Evolutionary conservation across 192 early-diverging fungal species (phyloP).

Genomic region (Spizellomyces punctatus): DNA sequence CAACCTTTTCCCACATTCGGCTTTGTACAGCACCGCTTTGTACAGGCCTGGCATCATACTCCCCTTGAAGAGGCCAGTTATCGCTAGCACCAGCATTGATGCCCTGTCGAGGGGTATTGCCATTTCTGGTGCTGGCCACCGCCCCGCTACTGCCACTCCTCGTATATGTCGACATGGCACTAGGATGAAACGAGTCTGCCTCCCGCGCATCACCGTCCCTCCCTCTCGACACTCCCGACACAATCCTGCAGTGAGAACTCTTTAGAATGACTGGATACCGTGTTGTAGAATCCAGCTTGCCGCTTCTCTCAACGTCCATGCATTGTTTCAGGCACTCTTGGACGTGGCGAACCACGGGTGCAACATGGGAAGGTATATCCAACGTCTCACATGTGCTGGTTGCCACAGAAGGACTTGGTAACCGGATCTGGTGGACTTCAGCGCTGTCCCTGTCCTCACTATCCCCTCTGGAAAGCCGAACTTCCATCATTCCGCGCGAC

Average conservation of each 20-base stretch:
- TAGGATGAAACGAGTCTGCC: slow-evolving; percentile 31
- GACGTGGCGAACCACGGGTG: slow-evolving; percentile 39
- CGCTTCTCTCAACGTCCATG: slow-evolving; percentile 45
- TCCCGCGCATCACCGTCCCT: not conserved
- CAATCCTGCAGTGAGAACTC: slow-evolving; percentile 38
- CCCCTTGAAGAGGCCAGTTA: not conserved
- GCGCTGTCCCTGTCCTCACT: not conserved
- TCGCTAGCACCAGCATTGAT: not conserved
- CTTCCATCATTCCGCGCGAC: slow-evolving; percentile 31
- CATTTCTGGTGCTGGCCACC: not conserved
- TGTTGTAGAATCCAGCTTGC: slow-evolving; percentile 14
- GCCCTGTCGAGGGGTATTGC: not conserved
- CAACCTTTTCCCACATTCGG: not conserved
- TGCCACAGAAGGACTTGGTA: not conserved
- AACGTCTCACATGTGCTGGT: not conserved
- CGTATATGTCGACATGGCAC: slow-evolving; percentile 26
- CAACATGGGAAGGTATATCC: slow-evolving; percentile 37
- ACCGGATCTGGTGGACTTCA: slow-evolving; percentile 12
- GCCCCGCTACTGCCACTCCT: not conserved
- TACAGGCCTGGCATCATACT: not conserved
- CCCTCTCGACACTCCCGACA: not conserved
- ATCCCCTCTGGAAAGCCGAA: slow-evolving; percentile 47
- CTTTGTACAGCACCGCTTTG: not conserved
- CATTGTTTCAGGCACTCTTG: slow-evolving; percentile 59
- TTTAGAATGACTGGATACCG: slow-evolving; percentile 50